Evolutionary conservation across 805 yeast species (phyloP).

Genomic region (Saturnispora saitoi): DNA sequence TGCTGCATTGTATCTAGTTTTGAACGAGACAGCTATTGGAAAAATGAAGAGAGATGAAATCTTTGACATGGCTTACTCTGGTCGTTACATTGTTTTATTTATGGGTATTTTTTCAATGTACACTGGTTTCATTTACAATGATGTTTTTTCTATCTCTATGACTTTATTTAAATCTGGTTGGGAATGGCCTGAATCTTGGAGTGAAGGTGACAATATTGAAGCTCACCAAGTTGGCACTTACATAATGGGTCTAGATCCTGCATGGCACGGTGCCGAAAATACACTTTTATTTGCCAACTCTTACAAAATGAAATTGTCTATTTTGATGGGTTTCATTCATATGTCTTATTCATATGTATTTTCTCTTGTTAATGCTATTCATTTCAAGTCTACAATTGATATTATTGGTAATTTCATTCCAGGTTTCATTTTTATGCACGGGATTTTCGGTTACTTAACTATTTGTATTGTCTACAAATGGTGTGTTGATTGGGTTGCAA

Average conservation of each 20-base stretch:
- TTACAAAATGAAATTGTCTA: conserved; percentile 93
- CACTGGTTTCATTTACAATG: conserved; percentile 91
- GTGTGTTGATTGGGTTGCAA: conserved; percentile 83
- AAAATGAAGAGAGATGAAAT: conserved; percentile 79
- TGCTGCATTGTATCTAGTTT: conserved; percentile 62
- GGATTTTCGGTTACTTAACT: conserved; percentile 89
- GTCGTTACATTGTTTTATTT: conserved; percentile 80
- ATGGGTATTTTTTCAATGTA: conserved; percentile 96
- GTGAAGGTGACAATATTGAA: conserved; percentile 57
- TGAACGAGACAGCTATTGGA: conserved; percentile 64
- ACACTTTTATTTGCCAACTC: conserved; percentile 85
- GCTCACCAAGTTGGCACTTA: conserved; percentile 67
- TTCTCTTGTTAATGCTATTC: conserved; percentile 70
- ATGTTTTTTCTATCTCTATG: conserved; percentile 86
- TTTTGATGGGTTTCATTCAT: conserved; percentile 88
- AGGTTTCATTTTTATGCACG: conserved; percentile 89
- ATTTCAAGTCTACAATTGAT: conserved; percentile 66
- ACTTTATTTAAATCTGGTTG: conserved; percentile 83
- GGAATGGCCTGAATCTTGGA: conserved; percentile 79
- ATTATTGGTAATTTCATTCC: conserved; percentile 91
- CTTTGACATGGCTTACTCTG: conserved; percentile 91
- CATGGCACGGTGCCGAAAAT: conserved; percentile 98
- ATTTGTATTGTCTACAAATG: conserved; percentile 86
- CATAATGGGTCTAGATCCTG: conserved; percentile 80
- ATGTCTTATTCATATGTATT: conserved; percentile 87